These are phyloP conservation scores for Solanum hybrid DNA, from an alignment of 305 asterid species.

Conservation along the genomic window DNA sequence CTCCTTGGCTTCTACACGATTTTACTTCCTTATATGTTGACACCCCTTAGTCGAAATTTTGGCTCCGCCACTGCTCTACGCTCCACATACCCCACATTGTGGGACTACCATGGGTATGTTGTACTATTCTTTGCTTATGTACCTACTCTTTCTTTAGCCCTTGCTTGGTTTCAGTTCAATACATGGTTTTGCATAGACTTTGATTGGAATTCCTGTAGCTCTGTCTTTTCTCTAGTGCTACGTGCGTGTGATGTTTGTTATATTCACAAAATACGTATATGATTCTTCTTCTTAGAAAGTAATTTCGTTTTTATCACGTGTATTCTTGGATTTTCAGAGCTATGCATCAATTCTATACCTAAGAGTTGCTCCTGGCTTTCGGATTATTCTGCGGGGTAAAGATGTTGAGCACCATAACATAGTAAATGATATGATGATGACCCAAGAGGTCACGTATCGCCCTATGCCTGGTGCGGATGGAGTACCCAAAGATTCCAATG, in stretches of 20 bases:
- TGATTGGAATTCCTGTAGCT: background rate
- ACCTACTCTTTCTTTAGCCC: background rate
- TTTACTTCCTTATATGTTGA: background rate
- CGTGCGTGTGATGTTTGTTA: background rate
- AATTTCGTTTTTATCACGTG: background rate
- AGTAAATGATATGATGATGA: conserved; percentile 98
- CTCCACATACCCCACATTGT: background rate
- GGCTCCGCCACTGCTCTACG: background rate
- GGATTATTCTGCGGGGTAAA: conserved; percentile 82
- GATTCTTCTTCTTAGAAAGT: background rate
- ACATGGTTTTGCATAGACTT: background rate
- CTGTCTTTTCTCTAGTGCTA: background rate
- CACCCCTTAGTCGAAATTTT: background rate
- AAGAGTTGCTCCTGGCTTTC: conserved; percentile 70
- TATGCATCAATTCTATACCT: conserved; percentile 95
- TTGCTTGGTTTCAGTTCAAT: background rate
- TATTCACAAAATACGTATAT: background rate
- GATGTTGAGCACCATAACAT: conserved; percentile 94
- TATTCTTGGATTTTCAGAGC: conserved; percentile 48
- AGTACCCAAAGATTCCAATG: conserved; percentile 50
- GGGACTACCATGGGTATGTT: background rate
- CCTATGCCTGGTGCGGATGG: conserved; percentile 83
- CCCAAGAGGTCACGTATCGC: conserved; percentile 81
- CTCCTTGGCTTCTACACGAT: background rate
- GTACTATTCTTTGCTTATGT: background rate